Conservation (phyloP, 2,329 filamentous ascomycete species). For the Paraphaeosphaeria sporulosa region DNA sequence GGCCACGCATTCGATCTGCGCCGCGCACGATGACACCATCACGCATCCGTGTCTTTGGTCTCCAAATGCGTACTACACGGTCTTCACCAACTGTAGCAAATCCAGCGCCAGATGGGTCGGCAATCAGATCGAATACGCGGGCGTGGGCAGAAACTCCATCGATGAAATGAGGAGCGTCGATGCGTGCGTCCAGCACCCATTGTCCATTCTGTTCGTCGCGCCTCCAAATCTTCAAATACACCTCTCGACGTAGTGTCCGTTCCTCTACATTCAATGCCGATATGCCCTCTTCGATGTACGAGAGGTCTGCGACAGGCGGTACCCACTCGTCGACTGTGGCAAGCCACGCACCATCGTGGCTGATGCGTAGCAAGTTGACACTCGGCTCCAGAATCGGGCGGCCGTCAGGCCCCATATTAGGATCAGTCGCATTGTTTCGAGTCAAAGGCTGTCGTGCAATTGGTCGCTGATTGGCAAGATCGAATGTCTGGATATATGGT, state of each 20-base stretch:
- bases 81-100: slow-evolving; percentile 91
- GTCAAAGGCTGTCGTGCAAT: slow-evolving; percentile 87
- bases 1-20: slow-evolving; percentile 57
- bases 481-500: slow-evolving; percentile 82
- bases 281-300: slow-evolving; percentile 58
- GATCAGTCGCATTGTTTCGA: slow-evolving; percentile 83
- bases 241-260: slow-evolving; percentile 66
- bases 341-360: slow-evolving; percentile 84
- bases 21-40: slow-evolving; percentile 72
- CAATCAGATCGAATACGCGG: slow-evolving; percentile 74
- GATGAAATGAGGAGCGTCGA: slow-evolving; percentile 78
- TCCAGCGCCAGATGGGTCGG: slow-evolving; percentile 71
- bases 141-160: slow-evolving; percentile 59
- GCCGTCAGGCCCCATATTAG: slow-evolving; percentile 77
- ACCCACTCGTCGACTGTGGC: slow-evolving; percentile 92
- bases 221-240: slow-evolving; percentile 91
- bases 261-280: slow-evolving; percentile 53
- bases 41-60: slow-evolving; percentile 72
- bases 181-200: slow-evolving; percentile 81
- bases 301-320: slow-evolving; percentile 73
- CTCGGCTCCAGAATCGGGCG: slow-evolving; percentile 78
- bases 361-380: slow-evolving; percentile 77
- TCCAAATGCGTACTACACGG: slow-evolving; percentile 80
- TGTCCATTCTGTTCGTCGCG: slow-evolving; percentile 62
- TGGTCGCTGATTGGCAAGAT: slow-evolving; percentile 79